phyloP scores from a whole-genome alignment of 345 rosid genomes.

The Gossypium turneri region DNA sequence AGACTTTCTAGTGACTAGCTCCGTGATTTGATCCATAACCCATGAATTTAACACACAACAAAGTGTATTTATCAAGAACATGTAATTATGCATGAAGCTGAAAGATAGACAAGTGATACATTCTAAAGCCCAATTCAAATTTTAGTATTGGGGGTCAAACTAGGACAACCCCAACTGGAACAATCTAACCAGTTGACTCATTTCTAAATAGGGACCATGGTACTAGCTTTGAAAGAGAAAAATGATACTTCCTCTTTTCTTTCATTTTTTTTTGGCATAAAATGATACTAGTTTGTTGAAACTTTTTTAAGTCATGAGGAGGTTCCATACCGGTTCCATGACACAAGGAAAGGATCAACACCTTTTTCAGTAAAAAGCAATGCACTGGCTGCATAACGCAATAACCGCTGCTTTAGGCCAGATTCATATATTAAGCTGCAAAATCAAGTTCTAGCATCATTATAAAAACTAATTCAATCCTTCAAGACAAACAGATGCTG shows the following conservation, averaged over 20 bases:
- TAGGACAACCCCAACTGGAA: not conserved
- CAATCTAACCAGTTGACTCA: not conserved
- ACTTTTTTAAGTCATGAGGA: not conserved
- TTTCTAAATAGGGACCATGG: not conserved
- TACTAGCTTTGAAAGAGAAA: conserved; percentile 5
- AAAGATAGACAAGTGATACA: not conserved
- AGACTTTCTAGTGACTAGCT: too few relatives aligned
- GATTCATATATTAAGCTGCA: conserved; percentile 90
- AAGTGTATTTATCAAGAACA: not conserved
- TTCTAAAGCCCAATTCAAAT: not conserved
- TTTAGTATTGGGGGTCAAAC: not conserved
- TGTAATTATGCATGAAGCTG: not conserved
- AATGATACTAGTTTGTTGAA: not conserved
- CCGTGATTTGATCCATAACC: too few relatives aligned
- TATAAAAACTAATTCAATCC: conserved; percentile 2
- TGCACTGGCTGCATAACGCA: conserved; percentile 90
- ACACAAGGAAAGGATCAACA: conserved; percentile 78
- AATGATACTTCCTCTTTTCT: not conserved
- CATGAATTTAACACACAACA: not conserved
- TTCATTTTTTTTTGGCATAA: not conserved
- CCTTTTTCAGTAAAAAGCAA: conserved; percentile 87
- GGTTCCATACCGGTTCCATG: conserved; percentile 83
- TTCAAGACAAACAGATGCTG: not conserved
- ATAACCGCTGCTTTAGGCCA: conserved; percentile 84
- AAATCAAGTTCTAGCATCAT: conserved; percentile 18